Conservation (phyloP, 1,284 basidiomycete species). For the Trametes sp. region DNA sequence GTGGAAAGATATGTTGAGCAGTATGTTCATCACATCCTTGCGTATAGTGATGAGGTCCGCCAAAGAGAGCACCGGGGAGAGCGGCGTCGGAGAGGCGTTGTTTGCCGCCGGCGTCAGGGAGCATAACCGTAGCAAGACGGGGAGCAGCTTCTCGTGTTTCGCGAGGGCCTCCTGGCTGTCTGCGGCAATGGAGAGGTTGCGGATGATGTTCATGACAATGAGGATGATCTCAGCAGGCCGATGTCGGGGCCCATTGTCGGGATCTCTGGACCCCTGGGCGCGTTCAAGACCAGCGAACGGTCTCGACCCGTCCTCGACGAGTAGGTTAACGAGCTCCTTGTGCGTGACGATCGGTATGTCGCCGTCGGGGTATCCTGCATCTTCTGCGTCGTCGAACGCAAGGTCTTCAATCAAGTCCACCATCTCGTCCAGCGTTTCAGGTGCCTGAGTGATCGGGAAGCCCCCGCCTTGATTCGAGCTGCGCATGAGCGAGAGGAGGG, state of each 20-base stretch:
- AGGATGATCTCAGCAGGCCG: conserved; percentile 77
- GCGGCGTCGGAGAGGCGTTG: conserved; percentile 50
- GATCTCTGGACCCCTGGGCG: conserved; percentile 57
- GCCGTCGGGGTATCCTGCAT: conserved; percentile 43
- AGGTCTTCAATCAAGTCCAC: conserved; percentile 88
- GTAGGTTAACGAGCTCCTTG: conserved; percentile 64
- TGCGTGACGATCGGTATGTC: conserved; percentile 60
- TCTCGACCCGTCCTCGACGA: conserved; percentile 62
- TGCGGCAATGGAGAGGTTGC: conserved; percentile 77
- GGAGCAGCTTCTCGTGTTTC: conserved; percentile 68
- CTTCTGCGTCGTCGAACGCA: conserved; percentile 70
- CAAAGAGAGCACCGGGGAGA: conserved; percentile 67
- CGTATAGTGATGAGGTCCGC: conserved; percentile 78
- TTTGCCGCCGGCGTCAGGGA: conserved; percentile 50
- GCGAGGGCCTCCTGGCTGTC: conserved; percentile 81
- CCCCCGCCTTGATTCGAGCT: conserved; percentile 62
- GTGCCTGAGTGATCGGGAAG: conserved; percentile 80
- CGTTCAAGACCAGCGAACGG: conserved; percentile 64
- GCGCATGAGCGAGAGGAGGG: conserved; percentile 84
- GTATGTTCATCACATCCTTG: conserved; percentile 79
- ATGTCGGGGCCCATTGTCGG: conserved; percentile 58
- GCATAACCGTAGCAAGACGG: conserved; percentile 75
- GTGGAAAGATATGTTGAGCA: conserved; percentile 70
- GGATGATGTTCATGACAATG: conserved; percentile 81
- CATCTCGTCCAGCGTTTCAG: conserved; percentile 87